Evolutionary conservation across 768 basidiomycete species (phyloP).

Genomic region (Artomyces pyxidatus): DNA sequence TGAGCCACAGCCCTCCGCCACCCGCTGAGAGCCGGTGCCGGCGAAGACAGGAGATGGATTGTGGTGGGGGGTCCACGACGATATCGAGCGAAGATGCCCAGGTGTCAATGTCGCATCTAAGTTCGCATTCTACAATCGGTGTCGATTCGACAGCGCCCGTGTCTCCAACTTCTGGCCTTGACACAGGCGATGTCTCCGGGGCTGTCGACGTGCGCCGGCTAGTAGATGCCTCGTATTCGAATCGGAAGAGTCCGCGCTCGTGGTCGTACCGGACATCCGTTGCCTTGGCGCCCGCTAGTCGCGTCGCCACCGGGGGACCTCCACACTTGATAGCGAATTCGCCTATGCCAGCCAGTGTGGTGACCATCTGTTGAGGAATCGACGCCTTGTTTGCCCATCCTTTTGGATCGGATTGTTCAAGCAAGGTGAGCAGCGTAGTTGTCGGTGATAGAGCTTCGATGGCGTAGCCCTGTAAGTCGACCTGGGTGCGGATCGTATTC

Average conservation of each 20-base stretch:
- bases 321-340: conserved; percentile 95
- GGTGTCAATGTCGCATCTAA: conserved; percentile 86
- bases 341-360: conserved; percentile 81
- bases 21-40: conserved; percentile 80
- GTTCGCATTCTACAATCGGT: conserved; percentile 75
- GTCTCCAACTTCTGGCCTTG: conserved; percentile 11
- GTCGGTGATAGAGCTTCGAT: conserved; percentile 93
- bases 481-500: conserved; percentile 83
- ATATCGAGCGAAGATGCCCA: conserved; percentile 83
- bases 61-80: conserved; percentile 89
- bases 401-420: conserved; percentile 96
- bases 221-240: conserved; percentile 74
- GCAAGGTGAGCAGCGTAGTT: conserved; percentile 85
- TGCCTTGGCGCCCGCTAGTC: conserved; percentile 70
- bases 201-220: conserved; percentile 30
- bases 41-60: conserved; percentile 70
- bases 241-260: conserved; percentile 69
- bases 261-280: conserved; percentile 79
- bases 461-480: conserved; percentile 98
- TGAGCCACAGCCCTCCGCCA: conserved; percentile 93
- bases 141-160: conserved; percentile 21
- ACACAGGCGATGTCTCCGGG: conserved; percentile 7
- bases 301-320: conserved; percentile 86
- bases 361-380: conserved; percentile 92
- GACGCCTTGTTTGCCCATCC: conserved; percentile 95